phyloP scores from a whole-genome alignment of 1,284 basidiomycete species.

The Cryptococcus deneoformans region DNA sequence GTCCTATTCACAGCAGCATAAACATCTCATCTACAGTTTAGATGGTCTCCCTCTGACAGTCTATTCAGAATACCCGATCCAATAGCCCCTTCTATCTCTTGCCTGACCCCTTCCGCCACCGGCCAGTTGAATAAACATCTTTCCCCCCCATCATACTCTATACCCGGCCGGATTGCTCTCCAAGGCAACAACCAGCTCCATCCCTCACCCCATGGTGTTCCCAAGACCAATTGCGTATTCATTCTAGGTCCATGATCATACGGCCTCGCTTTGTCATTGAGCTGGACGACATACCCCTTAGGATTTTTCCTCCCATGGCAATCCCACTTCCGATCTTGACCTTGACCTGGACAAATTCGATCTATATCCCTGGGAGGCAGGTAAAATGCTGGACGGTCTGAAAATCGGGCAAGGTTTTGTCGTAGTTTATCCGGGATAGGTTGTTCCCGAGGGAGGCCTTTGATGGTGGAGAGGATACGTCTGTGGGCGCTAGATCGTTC shows the following conservation, averaged over 20 bases:
- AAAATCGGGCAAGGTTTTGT: conserved; percentile 16
- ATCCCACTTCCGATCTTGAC: too few species aligned
- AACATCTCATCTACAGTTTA: too few species aligned
- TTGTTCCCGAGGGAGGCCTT: conserved; percentile 2
- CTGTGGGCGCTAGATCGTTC: conserved; percentile 17
- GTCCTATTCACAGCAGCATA: too few species aligned
- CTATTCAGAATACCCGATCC: too few species aligned
- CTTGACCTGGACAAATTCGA: too few species aligned
- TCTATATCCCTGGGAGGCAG: conserved; percentile 14
- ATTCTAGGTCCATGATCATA: conserved; percentile 28
- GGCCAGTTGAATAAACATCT: too few species aligned
- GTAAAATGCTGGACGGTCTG: conserved; percentile 25
- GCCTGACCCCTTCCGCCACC: too few species aligned
- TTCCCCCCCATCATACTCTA: conserved; percentile 9
- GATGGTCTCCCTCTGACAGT: too few species aligned
- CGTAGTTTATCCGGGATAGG: conserved; percentile 12
- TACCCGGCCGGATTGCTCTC: conserved; percentile 19
- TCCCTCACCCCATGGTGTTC: conserved; percentile 7
- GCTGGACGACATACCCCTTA: conserved; percentile 21
- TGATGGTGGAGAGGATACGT: conserved; percentile 15
- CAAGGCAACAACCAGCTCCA: conserved; percentile 33
- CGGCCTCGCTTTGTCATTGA: conserved; percentile 13
- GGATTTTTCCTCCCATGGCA: neutral
- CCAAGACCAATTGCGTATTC: conserved; percentile 31
- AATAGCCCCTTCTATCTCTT: too few species aligned